Base-by-base conservation (phyloP, 2,329 filamentous ascomycete species). In the Microcyclosporella mali region DNA sequence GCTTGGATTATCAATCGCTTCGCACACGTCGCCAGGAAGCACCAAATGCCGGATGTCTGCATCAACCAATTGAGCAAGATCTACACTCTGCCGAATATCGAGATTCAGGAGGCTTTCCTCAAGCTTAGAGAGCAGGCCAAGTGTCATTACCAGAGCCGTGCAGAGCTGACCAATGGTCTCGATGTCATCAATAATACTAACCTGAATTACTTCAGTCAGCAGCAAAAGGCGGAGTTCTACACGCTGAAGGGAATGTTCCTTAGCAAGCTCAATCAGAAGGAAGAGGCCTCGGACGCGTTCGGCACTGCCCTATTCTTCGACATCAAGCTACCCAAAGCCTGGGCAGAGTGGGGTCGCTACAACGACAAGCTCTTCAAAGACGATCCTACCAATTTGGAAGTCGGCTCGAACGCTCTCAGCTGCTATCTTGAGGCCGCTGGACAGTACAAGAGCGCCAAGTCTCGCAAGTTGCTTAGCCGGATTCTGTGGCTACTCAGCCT, bases 121-220 rank as follows among this genome's bases (percentile, higher is more conserved):
- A 99, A 99, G 70, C 70, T 99, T 40, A 77, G 94, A n/a, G 94
- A 99, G 67, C 92, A 99, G 67, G 92, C 92, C 33, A 95, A 95
- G 64, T 98, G 92, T 56, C 92, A 98, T 63, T 99, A 97, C 64
- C 89, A 97, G 68, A 97, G 97, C 59, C 82, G 84, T 0, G 84
- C 86, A 29, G 92, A 98, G 67, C 78, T 99, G 41, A 90, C 82
- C 40, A 95, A 82, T 60, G 92, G 92, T 1, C 65, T 99, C 52
- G 92, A 99, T 60, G 92, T 99, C 2, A 99, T 99, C 65, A 98
- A 98, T 67, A 99, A 98, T 57, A 99, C 92, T 28, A 98, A 99
- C 57, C 79, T 99, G 44, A 95, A 94, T 65, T 98, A 98, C 71
- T 98, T 98, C 66, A 94, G 88, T 49, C 78, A 84, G 2, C 84